Base-by-base conservation (phyloP, 306 rosid genomes). In the Delonix regia region DNA sequence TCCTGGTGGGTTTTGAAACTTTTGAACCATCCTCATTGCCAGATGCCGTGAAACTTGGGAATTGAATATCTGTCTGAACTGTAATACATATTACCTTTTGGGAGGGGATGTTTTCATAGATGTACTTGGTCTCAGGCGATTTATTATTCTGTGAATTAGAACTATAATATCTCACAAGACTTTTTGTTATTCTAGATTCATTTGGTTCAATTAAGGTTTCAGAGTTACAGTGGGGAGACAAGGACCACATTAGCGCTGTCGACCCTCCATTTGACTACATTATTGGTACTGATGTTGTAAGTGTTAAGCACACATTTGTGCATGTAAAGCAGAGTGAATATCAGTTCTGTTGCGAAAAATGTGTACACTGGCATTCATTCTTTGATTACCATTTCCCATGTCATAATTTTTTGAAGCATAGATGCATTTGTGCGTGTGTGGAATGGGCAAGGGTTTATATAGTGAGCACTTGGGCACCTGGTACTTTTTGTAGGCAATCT, bases 231-330 rank as follows among this genome's bases (percentile, higher is more conserved):
- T 95, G 98, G 98, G 99, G 99, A 73, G 92, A 91, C 36, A 85
- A 91, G 76, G 88, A 87, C 78, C 92, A 92, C 77, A 80, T 92
- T 78, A 85, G 80, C 78, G 98, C 94, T 36, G 94, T 90, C 75
- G 91, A 70, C 67, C 97, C 97, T 77, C 98, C 98, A 18, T 95
- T 92, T 88, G 97, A 92, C 83, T 88, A 87, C 83, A 86, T 95
- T 74, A 87, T 95, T 63, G 98, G 99, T 85, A 95, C 99, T 63
- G 98, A 95, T 27, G 89, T 95, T 81, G 99, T 92, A 88, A 88
- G 97, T 73, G 39, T 68, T 47, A 67, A 55, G 18, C 82, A 51
- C 19, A 15, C 67, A 51, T 80, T 59, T 79, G 75, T 76, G 69
- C 80, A 6, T 56, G 22, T 36, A 69, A 22, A 63, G 47, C 48